phyloP scores from a whole-genome alignment of 1,284 basidiomycete genomes.

The Irpex rosettiformis region DNA sequence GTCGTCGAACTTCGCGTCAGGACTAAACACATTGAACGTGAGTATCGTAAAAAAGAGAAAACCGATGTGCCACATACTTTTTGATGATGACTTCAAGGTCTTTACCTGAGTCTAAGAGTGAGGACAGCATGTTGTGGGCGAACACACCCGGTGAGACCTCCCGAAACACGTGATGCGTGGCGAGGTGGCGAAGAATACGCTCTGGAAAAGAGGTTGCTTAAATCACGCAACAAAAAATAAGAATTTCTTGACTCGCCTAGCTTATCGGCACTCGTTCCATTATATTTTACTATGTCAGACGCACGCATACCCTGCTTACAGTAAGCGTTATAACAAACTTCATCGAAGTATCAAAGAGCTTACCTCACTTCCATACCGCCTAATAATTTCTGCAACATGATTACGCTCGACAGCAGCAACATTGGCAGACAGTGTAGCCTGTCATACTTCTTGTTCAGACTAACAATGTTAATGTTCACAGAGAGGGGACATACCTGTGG shows the following conservation, averaged over 20 bases:
- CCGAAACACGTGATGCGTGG: neutral
- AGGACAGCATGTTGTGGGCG: conserved; percentile 27
- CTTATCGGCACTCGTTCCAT: conserved; percentile 28
- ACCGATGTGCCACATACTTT: no score
- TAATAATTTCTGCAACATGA: conserved; percentile 32
- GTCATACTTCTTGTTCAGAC: neutral
- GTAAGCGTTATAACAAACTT: neutral
- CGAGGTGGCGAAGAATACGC: neutral
- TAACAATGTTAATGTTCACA: neutral
- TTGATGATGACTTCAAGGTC: neutral
- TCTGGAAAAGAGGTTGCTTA: neutral
- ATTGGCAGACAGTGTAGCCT: conserved; percentile 13
- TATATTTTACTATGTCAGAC: conserved; percentile 31
- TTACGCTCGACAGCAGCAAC: conserved; percentile 4
- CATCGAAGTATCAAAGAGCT: neutral
- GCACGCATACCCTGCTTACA: conserved; percentile 32
- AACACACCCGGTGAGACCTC: neutral
- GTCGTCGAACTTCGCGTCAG: conserved; percentile 21
- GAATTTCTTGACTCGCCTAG: conserved; percentile 22
- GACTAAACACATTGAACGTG: neutral
- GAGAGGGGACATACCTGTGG: neutral
- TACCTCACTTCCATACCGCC: conserved; percentile 34
- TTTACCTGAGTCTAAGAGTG: conserved; percentile 38
- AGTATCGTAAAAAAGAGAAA: conserved; percentile 25
- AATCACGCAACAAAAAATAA: neutral